These are phyloP conservation scores for Hygrocybe coccinea DNA, from an alignment of 768 basidiomycete genomes.

Conservation along the genomic window DNA sequence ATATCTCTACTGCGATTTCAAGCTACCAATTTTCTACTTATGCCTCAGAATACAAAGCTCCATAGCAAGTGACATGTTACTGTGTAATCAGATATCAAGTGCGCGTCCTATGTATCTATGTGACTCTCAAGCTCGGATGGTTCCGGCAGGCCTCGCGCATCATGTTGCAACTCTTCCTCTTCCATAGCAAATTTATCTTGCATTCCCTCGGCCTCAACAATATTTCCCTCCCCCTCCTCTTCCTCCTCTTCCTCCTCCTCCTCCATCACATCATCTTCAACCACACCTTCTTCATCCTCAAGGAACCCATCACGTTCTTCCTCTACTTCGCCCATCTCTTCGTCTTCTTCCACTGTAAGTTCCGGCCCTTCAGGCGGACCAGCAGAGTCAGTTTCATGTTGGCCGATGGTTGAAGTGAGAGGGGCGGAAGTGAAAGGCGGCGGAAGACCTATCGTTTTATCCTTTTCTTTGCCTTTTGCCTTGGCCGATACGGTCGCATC, in stretches of 20 bases:
- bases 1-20: too few species aligned
- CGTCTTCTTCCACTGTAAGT: slow-evolving; percentile 17
- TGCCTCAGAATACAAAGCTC: too few species aligned
- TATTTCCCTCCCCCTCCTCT: slow-evolving; percentile 38
- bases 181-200: slow-evolving; percentile 43
- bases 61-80: too few species aligned
- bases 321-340: slow-evolving; percentile 12
- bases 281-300: slow-evolving; percentile 25
- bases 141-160: slow-evolving; percentile 37
- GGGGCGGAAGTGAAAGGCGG: slow-evolving; percentile 31
- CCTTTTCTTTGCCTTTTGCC: slow-evolving; percentile 37
- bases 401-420: slow-evolving; percentile 9
- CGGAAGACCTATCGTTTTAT: slow-evolving; percentile 27
- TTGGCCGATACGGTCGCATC: slow-evolving; percentile 19
- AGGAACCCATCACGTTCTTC: neutral
- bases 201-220: slow-evolving; percentile 36
- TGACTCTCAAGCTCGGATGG: neutral
- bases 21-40: too few species aligned
- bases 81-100: too few species aligned
- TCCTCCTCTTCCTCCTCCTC: slow-evolving; percentile 35
- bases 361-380: slow-evolving; percentile 23
- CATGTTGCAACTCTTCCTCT: slow-evolving; percentile 38
- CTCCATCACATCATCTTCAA: slow-evolving; percentile 32
- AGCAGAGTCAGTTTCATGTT: neutral
- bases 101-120: neutral